Percentiles rank a stretch among this genome's conserved stretches.
These are phyloP conservation scores for Podila epigama DNA, from an alignment of 192 early-diverging fungal species.

Conservation along the genomic window DNA sequence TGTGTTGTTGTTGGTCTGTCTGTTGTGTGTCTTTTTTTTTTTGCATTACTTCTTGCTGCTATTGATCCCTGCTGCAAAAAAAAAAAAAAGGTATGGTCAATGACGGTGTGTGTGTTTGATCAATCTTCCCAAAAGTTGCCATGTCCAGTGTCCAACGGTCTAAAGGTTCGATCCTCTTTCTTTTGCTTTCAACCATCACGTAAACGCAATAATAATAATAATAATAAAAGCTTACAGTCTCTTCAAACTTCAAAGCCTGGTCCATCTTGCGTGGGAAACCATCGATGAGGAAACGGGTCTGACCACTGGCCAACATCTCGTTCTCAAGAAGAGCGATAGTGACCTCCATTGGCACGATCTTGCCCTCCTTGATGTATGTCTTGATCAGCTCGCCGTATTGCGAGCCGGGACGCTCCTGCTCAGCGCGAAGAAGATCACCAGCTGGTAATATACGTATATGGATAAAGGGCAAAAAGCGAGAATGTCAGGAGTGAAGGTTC, in stretches of 20 bases:
- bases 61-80: not conserved
- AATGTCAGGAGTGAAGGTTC: no score
- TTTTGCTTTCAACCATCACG: not conserved
- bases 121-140: no score
- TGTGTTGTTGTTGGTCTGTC: no score
- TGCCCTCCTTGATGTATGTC: slow-evolving; percentile 89
- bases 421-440: slow-evolving; percentile 94
- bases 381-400: slow-evolving; percentile 92
- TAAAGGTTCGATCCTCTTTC: not conserved
- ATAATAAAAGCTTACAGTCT: slow-evolving; percentile 65
- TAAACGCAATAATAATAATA: not conserved
- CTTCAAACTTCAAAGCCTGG: slow-evolving; percentile 94
- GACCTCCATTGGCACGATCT: slow-evolving; percentile 96
- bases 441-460: slow-evolving; percentile 58
- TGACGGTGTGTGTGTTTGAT: no score
- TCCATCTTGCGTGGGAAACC: slow-evolving; percentile 96
- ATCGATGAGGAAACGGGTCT: slow-evolving; percentile 89
- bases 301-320: slow-evolving; percentile 77
- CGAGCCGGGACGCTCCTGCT: slow-evolving; percentile 82
- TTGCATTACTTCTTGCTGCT: no score
- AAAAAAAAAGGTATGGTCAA: not conserved
- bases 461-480: no score
- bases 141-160: no score
- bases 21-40: no score
- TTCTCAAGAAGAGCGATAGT: slow-evolving; percentile 91